A percentile compares a stretch with the other conserved stretches of the same genome.
These are phyloP conservation scores for Suillus hirtellus DNA, from an alignment of 768 basidiomycete genomes.

Conservation along the genomic window DNA sequence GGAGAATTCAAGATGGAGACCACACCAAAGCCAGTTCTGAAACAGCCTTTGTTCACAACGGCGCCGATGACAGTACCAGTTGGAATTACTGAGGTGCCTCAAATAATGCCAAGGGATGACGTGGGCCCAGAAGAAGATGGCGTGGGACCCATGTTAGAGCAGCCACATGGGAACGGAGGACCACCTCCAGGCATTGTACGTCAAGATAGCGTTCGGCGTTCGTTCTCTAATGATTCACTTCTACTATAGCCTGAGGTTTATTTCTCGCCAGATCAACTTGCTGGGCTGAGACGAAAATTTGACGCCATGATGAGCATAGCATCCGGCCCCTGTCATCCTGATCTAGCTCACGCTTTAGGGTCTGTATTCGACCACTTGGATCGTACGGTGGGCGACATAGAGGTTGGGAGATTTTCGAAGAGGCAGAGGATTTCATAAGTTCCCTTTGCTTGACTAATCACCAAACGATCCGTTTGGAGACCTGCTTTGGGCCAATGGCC, in stretches of 20 bases:
- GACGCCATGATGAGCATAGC: slow-evolving; percentile 33
- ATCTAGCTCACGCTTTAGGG: slow-evolving; percentile 32
- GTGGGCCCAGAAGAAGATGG: background rate
- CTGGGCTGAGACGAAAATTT: slow-evolving; percentile 31
- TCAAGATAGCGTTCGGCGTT: background rate
- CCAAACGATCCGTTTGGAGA: background rate
- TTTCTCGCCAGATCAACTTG: slow-evolving; percentile 33
- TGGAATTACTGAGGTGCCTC: background rate
- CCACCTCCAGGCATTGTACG: background rate
- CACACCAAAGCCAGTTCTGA: slow-evolving; percentile 26
- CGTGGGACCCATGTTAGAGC: background rate
- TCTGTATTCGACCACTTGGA: slow-evolving; percentile 37
- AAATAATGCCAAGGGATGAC: slow-evolving; percentile 1
- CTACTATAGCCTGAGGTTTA: slow-evolving; percentile 27
- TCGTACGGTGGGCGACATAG: slow-evolving; percentile 29
- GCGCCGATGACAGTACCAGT: slow-evolving; percentile 13
- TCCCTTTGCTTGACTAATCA: background rate
- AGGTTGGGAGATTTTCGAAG: slow-evolving; percentile 25
- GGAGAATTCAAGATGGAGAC: slow-evolving; percentile 35
- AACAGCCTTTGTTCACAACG: slow-evolving; percentile 25
- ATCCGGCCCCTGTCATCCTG: slow-evolving; percentile 31
- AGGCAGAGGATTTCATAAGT: slow-evolving; percentile 27
- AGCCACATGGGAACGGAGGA: slow-evolving; percentile 1
- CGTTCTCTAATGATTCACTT: slow-evolving; percentile 3
- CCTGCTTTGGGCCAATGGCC: background rate